These are phyloP conservation scores for Cyanodermella asteris DNA, from an alignment of 2,329 filamentous ascomycete species.

Conservation along the genomic window DNA sequence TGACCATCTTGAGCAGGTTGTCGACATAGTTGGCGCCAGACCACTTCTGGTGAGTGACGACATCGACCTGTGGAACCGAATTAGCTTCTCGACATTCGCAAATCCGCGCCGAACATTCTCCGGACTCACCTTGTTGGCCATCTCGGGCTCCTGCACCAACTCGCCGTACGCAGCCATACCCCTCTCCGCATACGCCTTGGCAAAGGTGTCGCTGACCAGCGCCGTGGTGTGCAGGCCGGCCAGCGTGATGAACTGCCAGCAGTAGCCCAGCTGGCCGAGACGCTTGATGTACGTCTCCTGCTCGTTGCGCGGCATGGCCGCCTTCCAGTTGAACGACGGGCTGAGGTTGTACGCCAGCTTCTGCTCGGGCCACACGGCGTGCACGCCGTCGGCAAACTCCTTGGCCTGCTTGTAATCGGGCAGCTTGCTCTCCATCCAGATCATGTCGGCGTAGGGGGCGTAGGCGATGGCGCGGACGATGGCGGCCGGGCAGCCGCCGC, in stretches of 20 bases:
- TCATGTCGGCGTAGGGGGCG: constrained; percentile 80
- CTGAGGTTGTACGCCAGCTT: constrained; percentile 99
- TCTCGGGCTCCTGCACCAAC: constrained; percentile 94
- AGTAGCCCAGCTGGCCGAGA: constrained; percentile 73
- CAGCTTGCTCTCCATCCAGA: constrained; percentile 99
- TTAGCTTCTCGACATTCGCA: too few species aligned
- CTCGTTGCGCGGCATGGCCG: constrained; percentile 73
- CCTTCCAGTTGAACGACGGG: constrained; percentile 99
- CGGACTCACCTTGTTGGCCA: constrained; percentile 51
- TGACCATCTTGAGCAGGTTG: constrained; percentile 91
- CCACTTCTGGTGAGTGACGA: constrained; percentile 99
- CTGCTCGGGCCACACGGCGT: constrained; percentile 85
- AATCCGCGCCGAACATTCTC: too few species aligned
- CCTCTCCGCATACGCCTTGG: constrained; percentile 53
- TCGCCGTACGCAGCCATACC: constrained; percentile 97
- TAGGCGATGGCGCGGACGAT: constrained; percentile 81
- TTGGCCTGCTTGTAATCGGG: constrained; percentile 79
- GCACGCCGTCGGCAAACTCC: constrained; percentile 83
- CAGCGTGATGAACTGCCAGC: constrained; percentile 99
- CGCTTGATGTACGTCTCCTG: constrained; percentile 95
- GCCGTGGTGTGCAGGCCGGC: constrained; percentile 91
- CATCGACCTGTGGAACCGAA: too few species aligned
- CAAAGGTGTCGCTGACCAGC: constrained; percentile 75
- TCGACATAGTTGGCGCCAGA: constrained; percentile 86
- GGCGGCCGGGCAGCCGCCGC: constrained; percentile 77